Conservation (phyloP, 148 eudicot species). For the Amaranthus cruentus region DNA sequence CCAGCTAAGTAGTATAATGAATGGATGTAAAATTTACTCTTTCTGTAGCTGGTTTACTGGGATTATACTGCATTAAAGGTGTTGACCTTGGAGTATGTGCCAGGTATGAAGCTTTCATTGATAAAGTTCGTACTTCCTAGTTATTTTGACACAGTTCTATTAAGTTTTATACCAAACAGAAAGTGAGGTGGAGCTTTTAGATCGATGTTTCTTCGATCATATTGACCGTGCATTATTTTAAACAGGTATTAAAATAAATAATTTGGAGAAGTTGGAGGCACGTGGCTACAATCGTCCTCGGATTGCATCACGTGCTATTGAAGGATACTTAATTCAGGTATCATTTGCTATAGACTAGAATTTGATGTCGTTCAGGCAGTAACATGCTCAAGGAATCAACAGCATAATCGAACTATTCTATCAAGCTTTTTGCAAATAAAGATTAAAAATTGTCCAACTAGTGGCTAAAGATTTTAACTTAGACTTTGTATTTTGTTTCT, state of each 20-base stretch:
- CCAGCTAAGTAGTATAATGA: not conserved
- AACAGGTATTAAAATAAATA: slow-evolving; percentile 81
- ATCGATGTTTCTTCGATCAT: not conserved
- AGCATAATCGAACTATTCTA: too few species aligned
- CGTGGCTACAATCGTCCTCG: slow-evolving; percentile 68
- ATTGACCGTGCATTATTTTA: slow-evolving; percentile 14
- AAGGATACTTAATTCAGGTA: slow-evolving; percentile 96
- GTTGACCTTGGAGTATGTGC: slow-evolving; percentile 92
- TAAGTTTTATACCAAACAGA: too few species aligned
- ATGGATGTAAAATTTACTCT: slow-evolving; percentile 10
- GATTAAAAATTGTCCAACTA: not conserved
- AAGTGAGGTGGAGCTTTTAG: not conserved
- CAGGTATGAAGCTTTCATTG: slow-evolving; percentile 50
- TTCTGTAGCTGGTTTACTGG: slow-evolving; percentile 68
- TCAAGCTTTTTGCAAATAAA: not conserved
- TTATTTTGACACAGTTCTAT: not conserved
- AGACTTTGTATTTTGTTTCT: too few species aligned
- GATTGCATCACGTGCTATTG: slow-evolving; percentile 82
- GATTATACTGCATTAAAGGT: slow-evolving; percentile 87
- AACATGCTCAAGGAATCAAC: not conserved
- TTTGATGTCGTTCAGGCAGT: not conserved
- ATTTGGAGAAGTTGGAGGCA: slow-evolving; percentile 61
- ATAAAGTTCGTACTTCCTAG: not conserved
- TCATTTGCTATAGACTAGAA: not conserved
- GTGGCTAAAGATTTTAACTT: not conserved